Evolutionary conservation across 2,329 filamentous ascomycete species (phyloP).

Genomic region (Phyllosticta ampelicida): DNA sequence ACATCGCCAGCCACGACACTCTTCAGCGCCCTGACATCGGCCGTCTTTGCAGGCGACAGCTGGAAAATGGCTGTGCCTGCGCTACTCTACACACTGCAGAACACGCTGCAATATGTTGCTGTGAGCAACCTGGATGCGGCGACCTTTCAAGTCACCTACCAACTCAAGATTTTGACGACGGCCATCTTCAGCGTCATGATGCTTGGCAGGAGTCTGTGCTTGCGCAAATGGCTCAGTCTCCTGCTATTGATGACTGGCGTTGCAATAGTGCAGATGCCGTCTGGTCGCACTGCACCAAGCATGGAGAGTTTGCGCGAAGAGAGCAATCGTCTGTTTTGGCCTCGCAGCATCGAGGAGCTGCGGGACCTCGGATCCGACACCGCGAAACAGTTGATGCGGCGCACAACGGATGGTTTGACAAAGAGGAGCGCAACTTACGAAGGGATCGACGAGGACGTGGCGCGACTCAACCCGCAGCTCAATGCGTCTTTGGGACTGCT

Average conservation of each 20-base stretch:
- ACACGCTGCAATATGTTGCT: constrained; percentile 85
- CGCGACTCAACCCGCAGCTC: constrained; percentile 47
- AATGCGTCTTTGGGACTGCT: constrained; percentile 70
- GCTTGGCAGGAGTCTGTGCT: constrained; percentile 57
- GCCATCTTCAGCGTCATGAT: constrained; percentile 77
- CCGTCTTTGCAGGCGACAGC: constrained; percentile 79
- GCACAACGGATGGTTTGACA: constrained; percentile 7
- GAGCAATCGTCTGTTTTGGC: constrained; percentile 51
- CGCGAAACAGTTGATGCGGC: constrained; percentile 42
- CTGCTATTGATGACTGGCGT: constrained; percentile 72
- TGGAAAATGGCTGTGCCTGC: constrained; percentile 93
- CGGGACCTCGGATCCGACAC: constrained; percentile 50
- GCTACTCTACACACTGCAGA: constrained; percentile 79
- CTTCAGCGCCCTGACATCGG: constrained; percentile 66
- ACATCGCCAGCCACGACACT: constrained; percentile 71
- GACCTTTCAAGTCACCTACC: constrained; percentile 87
- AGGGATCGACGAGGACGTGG: constrained; percentile 60
- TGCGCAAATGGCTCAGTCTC: constrained; percentile 70
- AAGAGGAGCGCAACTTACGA: constrained; percentile 76
- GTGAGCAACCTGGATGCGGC: constrained; percentile 85
- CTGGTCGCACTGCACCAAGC: constrained; percentile 39
- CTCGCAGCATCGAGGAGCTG: constrained; percentile 67
- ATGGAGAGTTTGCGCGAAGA: constrained; percentile 54
- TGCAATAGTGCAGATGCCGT: constrained; percentile 71
- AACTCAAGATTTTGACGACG: constrained; percentile 87